A percentile compares a stretch with the other conserved stretches of the same genome.
Evolutionary conservation across 2,329 filamentous ascomycete species (phyloP).

Genomic region (Colletotrichum sp.): DNA sequence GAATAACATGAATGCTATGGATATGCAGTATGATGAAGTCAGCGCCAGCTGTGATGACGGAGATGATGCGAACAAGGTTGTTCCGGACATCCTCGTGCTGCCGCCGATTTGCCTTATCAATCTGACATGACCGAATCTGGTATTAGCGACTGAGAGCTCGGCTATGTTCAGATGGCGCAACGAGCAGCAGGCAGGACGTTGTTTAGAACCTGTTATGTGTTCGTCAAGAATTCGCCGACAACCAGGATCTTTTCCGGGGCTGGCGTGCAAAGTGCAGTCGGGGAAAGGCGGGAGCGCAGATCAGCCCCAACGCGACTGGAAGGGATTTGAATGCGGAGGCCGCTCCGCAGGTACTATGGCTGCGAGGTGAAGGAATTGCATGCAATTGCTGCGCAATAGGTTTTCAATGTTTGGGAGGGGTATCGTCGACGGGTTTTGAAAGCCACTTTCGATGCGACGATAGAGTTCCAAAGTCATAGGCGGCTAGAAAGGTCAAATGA

Average conservation of each 20-base stretch:
- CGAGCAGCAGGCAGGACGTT: not conserved
- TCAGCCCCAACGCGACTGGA: not conserved
- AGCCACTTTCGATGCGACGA: not conserved
- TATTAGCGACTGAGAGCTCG: not conserved
- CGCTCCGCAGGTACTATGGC: not conserved
- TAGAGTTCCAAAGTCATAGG: not conserved
- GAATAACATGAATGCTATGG: not conserved
- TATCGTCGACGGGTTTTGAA: not conserved
- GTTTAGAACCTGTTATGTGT: not conserved
- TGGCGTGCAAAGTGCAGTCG: not conserved
- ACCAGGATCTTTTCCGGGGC: not conserved
- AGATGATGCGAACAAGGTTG: not conserved
- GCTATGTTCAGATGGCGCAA: not conserved
- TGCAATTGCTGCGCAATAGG: not conserved
- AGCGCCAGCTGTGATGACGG: not conserved
- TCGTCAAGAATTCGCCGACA: not conserved
- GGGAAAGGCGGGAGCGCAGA: constrained; percentile 7
- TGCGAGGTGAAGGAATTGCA: not conserved
- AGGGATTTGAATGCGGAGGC: not conserved
- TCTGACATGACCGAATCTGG: not conserved
- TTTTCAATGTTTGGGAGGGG: not conserved
- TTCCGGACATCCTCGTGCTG: not conserved
- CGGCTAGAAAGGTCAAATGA: not conserved
- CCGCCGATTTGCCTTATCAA: not conserved
- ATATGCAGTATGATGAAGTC: not conserved